Conservation (phyloP, 208 protist species). For the Acanthamoeba castellanii region DNA sequence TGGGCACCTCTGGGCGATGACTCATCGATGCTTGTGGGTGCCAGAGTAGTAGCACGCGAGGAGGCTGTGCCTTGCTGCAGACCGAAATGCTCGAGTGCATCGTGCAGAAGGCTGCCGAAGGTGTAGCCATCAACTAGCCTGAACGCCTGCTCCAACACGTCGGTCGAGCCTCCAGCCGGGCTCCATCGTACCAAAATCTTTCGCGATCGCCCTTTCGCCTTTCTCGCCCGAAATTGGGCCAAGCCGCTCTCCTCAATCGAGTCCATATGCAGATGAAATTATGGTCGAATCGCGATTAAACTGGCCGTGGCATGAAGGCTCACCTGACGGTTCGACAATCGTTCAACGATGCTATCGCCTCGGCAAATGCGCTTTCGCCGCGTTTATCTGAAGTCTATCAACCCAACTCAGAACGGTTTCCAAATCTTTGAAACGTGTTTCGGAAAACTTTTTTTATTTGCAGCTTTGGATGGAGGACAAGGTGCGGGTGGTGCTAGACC, state of each 20-base stretch:
- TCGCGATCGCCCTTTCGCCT: not conserved
- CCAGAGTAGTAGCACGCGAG: not conserved
- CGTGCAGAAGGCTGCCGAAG: not conserved
- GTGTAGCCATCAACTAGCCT: not conserved
- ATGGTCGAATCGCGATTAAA: not conserved
- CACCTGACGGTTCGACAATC: no score
- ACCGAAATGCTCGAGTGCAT: not conserved
- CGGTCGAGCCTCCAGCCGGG: not conserved
- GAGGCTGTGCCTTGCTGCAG: not conserved
- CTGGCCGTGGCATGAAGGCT: no score
- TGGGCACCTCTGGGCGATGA: not conserved
- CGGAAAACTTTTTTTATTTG: no score
- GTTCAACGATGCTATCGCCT: no score
- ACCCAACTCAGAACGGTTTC: no score
- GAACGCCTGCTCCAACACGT: constrained; percentile 24
- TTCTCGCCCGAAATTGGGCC: not conserved
- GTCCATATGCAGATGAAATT: not conserved
- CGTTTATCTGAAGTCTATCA: no score
- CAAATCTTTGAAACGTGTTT: no score
- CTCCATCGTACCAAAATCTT: not conserved
- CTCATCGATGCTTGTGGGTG: not conserved
- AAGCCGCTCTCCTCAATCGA: not conserved
- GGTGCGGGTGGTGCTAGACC: no score
- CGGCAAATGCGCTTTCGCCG: no score
- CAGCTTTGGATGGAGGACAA: no score